Conservation (phyloP, 1,284 basidiomycete species). For the Malassezia yamatoensis region DNA sequence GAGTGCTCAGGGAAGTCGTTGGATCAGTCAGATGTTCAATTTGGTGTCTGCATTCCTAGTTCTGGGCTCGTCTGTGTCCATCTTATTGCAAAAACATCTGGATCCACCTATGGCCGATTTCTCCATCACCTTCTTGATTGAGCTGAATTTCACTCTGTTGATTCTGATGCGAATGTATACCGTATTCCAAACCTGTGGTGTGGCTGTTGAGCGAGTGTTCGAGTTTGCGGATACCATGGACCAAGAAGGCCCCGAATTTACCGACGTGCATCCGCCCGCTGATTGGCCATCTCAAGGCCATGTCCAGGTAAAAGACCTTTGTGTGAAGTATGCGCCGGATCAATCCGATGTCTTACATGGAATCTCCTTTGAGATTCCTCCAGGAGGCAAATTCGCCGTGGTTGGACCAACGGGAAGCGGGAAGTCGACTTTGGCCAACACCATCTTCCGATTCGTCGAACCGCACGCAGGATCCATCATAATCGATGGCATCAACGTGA, state of each 20-base stretch:
- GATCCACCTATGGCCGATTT: slow-evolving; percentile 46
- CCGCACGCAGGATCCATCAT: slow-evolving; percentile 21
- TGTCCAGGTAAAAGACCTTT: slow-evolving; percentile 51
- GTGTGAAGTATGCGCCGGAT: slow-evolving; percentile 51
- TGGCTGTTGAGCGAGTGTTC: slow-evolving; percentile 51
- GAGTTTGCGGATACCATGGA: slow-evolving; percentile 47
- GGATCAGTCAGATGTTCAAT: slow-evolving; percentile 43
- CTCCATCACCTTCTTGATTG: slow-evolving; percentile 50
- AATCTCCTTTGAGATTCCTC: slow-evolving; percentile 52
- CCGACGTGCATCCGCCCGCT: slow-evolving; percentile 48
- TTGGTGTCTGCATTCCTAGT: slow-evolving; percentile 51
- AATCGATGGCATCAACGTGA: slow-evolving; percentile 49
- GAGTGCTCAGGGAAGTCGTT: slow-evolving; percentile 19
- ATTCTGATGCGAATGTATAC: slow-evolving; percentile 22
- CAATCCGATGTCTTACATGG: slow-evolving; percentile 52
- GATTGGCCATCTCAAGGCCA: slow-evolving; percentile 52
- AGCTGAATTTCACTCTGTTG: slow-evolving; percentile 46
- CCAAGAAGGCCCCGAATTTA: slow-evolving; percentile 50
- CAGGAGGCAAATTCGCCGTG: slow-evolving; percentile 74
- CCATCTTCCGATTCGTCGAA: slow-evolving; percentile 39
- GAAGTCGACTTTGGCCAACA: slow-evolving; percentile 42
- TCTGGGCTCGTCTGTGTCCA: slow-evolving; percentile 50
- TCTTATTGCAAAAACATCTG: slow-evolving; percentile 47
- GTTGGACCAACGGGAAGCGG: slow-evolving; percentile 57
- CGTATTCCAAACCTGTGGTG: slow-evolving; percentile 18